Evolutionary conservation across 768 basidiomycete species (phyloP).

Genomic region (Pisolithus marmoratus): DNA sequence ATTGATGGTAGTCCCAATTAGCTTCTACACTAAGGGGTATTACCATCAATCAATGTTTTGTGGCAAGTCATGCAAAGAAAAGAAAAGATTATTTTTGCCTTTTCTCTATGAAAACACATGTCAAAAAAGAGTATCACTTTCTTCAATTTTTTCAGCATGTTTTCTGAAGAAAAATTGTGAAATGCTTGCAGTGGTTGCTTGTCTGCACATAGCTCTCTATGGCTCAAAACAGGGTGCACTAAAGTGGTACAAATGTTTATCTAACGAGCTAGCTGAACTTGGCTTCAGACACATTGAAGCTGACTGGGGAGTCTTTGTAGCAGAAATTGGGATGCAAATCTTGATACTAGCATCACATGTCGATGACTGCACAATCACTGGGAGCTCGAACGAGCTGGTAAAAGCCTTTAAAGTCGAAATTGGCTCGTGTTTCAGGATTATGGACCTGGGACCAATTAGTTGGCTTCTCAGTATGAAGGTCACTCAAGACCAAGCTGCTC

Average conservation of each 20-base stretch:
- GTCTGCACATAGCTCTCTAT: not conserved
- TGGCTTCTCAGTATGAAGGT: not conserved
- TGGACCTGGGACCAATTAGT: not conserved
- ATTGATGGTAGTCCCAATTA: too few species aligned
- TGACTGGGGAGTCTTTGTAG: conserved; percentile 4
- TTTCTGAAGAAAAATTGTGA: too few species aligned
- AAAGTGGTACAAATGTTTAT: conserved; percentile 6
- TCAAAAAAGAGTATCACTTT: too few species aligned
- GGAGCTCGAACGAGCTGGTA: not conserved
- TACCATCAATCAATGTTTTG: too few species aligned
- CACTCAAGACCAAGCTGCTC: not conserved
- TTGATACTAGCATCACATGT: not conserved
- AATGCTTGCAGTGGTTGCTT: too few species aligned
- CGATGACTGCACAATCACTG: not conserved
- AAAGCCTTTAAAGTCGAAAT: not conserved
- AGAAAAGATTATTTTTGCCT: too few species aligned
- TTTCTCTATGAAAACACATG: too few species aligned
- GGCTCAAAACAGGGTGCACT: conserved; percentile 3
- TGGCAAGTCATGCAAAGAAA: too few species aligned
- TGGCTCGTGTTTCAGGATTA: not conserved
- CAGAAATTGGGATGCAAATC: conserved; percentile 12
- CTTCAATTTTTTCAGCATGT: too few species aligned
- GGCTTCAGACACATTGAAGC: not conserved
- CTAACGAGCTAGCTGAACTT: not conserved
- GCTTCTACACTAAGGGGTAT: too few species aligned